These are phyloP conservation scores for Zelonia costaricensis DNA, from an alignment of 208 protist species.

Conservation along the genomic window DNA sequence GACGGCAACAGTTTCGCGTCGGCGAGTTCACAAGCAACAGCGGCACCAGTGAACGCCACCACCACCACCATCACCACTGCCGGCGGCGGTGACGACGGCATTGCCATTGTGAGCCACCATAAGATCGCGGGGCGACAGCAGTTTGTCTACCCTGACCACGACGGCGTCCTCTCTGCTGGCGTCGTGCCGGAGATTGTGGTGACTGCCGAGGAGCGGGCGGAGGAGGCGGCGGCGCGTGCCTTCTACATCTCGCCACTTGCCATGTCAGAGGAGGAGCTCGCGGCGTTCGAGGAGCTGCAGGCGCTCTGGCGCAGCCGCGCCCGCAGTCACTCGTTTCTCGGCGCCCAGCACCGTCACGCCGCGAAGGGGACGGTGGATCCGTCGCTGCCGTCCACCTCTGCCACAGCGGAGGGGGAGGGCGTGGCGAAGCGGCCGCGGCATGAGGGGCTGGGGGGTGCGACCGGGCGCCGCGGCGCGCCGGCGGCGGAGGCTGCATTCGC, in stretches of 20 bases:
- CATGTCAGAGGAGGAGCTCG: slow-evolving; percentile 72
- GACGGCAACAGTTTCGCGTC: background rate
- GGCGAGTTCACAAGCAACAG: too few species aligned
- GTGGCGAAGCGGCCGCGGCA: background rate
- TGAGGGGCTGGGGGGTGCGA: background rate
- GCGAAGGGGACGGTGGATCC: slow-evolving; percentile 20
- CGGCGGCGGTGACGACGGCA: slow-evolving; percentile 29
- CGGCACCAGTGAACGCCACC: background rate
- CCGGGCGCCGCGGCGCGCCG: background rate
- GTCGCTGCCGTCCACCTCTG: background rate
- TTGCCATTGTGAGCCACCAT: slow-evolving; percentile 85
- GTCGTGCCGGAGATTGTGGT: slow-evolving; percentile 75
- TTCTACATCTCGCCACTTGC: slow-evolving; percentile 60
- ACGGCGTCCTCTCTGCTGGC: slow-evolving; percentile 83
- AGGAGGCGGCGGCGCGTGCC: slow-evolving; percentile 37
- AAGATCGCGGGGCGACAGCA: slow-evolving; percentile 62
- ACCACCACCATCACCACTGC: background rate
- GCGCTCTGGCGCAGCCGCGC: slow-evolving; percentile 68
- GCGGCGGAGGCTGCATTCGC: background rate
- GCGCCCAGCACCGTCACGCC: slow-evolving; percentile 45
- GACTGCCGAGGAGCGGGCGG: slow-evolving; percentile 61
- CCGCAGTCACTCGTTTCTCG: slow-evolving; percentile 58
- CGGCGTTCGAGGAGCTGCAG: slow-evolving; percentile 86
- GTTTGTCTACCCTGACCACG: slow-evolving; percentile 88
- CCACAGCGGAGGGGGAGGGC: background rate